Conservation (phyloP, 352 stramenopile genomes). For the Phytophthora sojae region DNA sequence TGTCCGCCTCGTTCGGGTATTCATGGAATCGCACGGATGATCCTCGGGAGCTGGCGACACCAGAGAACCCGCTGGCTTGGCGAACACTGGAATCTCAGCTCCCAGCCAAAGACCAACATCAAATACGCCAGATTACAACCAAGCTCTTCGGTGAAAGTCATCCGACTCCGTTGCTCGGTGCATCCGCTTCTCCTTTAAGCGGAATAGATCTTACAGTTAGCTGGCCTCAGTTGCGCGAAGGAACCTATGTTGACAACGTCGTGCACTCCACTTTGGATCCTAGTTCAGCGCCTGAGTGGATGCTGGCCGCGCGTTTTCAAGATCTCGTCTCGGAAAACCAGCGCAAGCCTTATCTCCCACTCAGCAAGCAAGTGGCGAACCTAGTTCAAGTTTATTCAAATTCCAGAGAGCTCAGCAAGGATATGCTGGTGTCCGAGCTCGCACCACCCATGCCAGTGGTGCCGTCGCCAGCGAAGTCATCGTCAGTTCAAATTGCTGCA, state of each 20-base stretch:
- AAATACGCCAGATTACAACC: conserved; percentile 36
- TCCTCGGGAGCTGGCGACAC: conserved; percentile 40
- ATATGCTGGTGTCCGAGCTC: conserved; percentile 79
- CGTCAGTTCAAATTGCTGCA: background rate
- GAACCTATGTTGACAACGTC: conserved; percentile 85
- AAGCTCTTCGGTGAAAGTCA: conserved; percentile 49
- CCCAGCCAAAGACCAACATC: conserved; percentile 12
- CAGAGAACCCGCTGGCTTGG: conserved; percentile 34
- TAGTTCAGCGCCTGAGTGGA: conserved; percentile 69
- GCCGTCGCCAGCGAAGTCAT: conserved; percentile 24
- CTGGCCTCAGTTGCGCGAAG: conserved; percentile 80
- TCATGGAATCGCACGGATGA: conserved; percentile 58
- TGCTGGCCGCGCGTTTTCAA: conserved; percentile 59
- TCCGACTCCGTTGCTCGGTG: conserved; percentile 43
- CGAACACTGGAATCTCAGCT: conserved; percentile 35
- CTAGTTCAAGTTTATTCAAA: conserved; percentile 82
- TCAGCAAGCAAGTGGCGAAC: conserved; percentile 74
- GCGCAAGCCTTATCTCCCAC: conserved; percentile 61
- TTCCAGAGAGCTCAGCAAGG: conserved; percentile 67
- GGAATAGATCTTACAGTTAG: conserved; percentile 67
- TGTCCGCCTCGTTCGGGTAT: conserved; percentile 77
- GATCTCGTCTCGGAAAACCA: conserved; percentile 50
- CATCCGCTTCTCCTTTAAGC: conserved; percentile 49
- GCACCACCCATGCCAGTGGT: conserved; percentile 54
- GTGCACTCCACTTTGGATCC: conserved; percentile 84